Percentiles rank a stretch among this genome's conserved stretches.
Evolutionary conservation across 2,329 filamentous ascomycete genomes (phyloP).

Genomic region (Xylaria sp.): DNA sequence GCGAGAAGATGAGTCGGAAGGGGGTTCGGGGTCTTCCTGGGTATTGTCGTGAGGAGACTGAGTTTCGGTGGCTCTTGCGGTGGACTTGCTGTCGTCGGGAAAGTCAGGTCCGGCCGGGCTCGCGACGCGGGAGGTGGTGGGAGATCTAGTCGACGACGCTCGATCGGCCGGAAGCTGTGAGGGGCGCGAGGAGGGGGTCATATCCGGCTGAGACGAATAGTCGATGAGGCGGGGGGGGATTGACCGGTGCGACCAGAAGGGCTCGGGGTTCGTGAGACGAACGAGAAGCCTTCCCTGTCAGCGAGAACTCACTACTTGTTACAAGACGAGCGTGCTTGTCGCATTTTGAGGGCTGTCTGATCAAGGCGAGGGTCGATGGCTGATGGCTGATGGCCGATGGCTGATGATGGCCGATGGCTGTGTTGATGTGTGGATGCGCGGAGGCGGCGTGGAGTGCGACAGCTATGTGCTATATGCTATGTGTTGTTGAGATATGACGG

Average conservation of each 20-base stretch:
- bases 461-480: neutral
- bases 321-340: constrained; percentile 26
- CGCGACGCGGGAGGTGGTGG: constrained; percentile 46
- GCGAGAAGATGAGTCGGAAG: constrained; percentile 43
- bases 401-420: no score
- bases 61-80: constrained; percentile 34
- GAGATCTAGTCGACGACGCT: constrained; percentile 42
- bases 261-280: constrained; percentile 22
- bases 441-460: constrained; percentile 9
- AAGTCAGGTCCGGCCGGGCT: constrained; percentile 50
- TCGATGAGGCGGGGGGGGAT: constrained; percentile 10
- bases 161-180: constrained; percentile 44
- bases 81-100: constrained; percentile 53
- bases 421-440: neutral
- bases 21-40: constrained; percentile 37
- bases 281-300: constrained; percentile 25
- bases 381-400: no score
- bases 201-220: constrained; percentile 38
- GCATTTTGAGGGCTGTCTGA: constrained; percentile 30
- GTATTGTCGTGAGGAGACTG: constrained; percentile 54
- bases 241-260: constrained; percentile 21
- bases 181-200: constrained; percentile 46
- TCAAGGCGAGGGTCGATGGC: constrained; percentile 3
- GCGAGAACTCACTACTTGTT: constrained; percentile 30
- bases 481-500: constrained; percentile 4